Base-by-base conservation (phyloP, 1,139 yeast genomes). In the Meyerozyma smithsonii region DNA sequence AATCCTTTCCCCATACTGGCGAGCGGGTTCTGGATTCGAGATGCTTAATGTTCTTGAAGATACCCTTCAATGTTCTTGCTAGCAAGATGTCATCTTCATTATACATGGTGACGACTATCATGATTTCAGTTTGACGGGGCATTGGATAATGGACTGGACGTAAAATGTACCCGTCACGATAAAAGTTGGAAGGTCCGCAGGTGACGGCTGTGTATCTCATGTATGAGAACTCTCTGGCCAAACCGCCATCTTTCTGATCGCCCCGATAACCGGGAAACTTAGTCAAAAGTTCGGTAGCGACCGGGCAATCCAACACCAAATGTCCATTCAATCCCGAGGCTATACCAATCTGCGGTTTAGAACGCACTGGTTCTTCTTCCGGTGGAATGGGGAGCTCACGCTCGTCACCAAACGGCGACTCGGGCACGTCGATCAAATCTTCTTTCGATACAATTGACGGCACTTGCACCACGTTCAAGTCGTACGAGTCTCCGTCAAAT, bases 141-240 rank as follows among this genome's bases (percentile, higher is more conserved):
- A 60, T 61, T 1, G 74, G 74, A 48, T 70, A 71, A 51, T 70
- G 75, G 12, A 68, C 66, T 1, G 74, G 76, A 43, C 77, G 58
- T 43, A 71, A 59, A 39, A 69, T 66, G 50, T 68, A 71, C 2
- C 73, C 74, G 44, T 69, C 73, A 32, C 69, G 58, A 45, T 63
- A 62, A 48, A 70, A 71, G 46, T 71, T 70, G 6, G 74, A 67
- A 12, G 77, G 77, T 1, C 76, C 77, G 56, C 76, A 71, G 2
- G 76, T 71, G 7, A 69, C 74, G 10, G 76, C 76, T 1, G 75
- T 67, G 51, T 71, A 71, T 56, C 77, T 60, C 76, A 71, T 70
- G 49, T 68, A 69, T 15, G 74, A 64, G 46, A 71, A 70, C 46
- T 71, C 77, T 55, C 76, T 56, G 8, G 70, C 58, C 39, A 69